Evolutionary conservation across 768 basidiomycete species (phyloP).

Genomic region (Auricularia cornea): DNA sequence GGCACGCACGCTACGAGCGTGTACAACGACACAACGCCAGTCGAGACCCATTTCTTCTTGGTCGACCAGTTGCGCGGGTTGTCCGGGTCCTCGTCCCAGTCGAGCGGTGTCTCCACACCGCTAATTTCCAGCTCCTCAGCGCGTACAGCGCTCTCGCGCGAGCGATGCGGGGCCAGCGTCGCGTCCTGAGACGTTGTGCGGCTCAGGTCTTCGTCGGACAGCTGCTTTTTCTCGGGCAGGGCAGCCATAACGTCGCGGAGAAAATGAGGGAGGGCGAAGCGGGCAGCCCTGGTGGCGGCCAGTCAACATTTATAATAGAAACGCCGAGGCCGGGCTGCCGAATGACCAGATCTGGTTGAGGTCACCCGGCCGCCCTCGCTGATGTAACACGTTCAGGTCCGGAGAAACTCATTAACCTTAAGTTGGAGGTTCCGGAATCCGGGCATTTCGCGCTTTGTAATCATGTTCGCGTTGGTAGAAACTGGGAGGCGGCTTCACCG

Average conservation of each 20-base stretch:
- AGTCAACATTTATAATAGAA: no score
- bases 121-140: background rate
- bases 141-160: background rate
- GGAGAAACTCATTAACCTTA: no score
- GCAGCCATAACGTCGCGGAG: background rate
- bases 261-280: background rate
- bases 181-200: background rate
- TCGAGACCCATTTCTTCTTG: constrained; percentile 48
- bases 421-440: no score
- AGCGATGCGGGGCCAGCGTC: background rate
- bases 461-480: no score
- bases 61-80: constrained; percentile 64
- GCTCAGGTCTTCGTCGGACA: background rate
- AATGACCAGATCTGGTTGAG: no score
- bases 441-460: no score
- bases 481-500: no score
- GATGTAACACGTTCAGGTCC: no score
- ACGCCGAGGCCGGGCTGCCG: no score
- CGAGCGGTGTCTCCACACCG: background rate
- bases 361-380: no score
- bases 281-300: no score
- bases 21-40: constrained; percentile 36
- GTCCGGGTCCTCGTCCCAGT: constrained; percentile 49
- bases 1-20: constrained; percentile 29
- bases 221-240: background rate